These are phyloP conservation scores for Stromatinia cepivora DNA, from an alignment of 2,329 filamentous ascomycete species.

Conservation along the genomic window DNA sequence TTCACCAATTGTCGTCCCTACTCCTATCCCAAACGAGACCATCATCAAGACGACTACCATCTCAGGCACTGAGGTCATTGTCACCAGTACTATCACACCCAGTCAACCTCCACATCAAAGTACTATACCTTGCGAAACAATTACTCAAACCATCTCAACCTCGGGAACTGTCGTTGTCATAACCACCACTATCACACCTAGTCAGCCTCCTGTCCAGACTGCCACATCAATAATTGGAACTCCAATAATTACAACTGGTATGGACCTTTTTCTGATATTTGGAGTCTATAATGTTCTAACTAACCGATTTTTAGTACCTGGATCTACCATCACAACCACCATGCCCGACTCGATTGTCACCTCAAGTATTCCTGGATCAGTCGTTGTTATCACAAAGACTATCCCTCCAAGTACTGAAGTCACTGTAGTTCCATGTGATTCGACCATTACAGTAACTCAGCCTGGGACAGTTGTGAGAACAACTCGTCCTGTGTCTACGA, in stretches of 20 bases:
- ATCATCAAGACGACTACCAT: background rate
- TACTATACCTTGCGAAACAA: conserved; percentile 2
- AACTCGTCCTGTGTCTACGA: conserved; percentile 8
- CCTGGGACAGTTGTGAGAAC: background rate
- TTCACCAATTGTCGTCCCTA: background rate
- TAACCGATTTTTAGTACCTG: background rate
- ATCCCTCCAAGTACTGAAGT: conserved; percentile 10
- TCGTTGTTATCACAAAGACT: conserved; percentile 6
- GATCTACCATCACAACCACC: background rate
- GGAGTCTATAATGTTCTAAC: background rate
- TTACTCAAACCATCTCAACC: conserved; percentile 2
- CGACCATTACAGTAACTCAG: conserved; percentile 8
- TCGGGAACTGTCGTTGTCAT: conserved; percentile 7
- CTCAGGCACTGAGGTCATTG: conserved; percentile 2
- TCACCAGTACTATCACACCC: conserved; percentile 7
- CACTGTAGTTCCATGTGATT: conserved; percentile 10
- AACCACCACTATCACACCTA: background rate
- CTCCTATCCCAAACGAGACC: background rate
- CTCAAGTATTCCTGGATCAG: conserved; percentile 9
- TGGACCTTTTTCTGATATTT: background rate
- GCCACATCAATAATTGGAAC: background rate
- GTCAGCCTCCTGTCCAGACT: background rate
- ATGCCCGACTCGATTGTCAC: conserved; percentile 4
- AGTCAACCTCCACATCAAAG: background rate
- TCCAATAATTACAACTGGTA: conserved; percentile 13